These are phyloP conservation scores for Fusarium incarnatum DNA, from an alignment of 2,329 filamentous ascomycete species.

Conservation along the genomic window DNA sequence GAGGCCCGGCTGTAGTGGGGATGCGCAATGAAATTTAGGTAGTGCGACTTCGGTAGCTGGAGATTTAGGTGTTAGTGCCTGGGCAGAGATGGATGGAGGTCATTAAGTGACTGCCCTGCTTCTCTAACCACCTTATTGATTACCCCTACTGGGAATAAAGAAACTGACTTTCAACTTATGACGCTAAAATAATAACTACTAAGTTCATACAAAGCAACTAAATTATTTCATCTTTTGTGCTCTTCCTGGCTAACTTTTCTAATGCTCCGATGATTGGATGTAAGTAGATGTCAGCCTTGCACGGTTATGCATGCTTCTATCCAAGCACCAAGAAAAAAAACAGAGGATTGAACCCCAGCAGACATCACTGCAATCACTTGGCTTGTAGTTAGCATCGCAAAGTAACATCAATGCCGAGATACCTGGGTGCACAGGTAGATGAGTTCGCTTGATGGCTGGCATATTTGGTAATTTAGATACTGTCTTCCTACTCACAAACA, in stretches of 20 bases:
- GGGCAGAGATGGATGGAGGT: conserved; percentile 6
- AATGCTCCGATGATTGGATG: neutral
- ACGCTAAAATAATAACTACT: neutral
- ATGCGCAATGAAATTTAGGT: conserved; percentile 23
- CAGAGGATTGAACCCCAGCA: neutral
- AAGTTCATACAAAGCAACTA: neutral
- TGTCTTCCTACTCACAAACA: neutral
- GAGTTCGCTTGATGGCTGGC: neutral
- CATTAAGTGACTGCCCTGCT: neutral
- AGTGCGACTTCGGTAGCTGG: conserved; percentile 27
- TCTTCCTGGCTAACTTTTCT: neutral
- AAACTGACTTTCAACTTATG: neutral
- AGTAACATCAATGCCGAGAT: neutral
- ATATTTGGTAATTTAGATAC: neutral
- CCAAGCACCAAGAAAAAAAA: neutral
- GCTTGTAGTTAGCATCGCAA: neutral
- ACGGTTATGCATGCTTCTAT: neutral
- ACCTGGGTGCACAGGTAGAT: neutral
- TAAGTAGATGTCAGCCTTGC: neutral
- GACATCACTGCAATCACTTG: neutral
- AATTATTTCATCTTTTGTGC: neutral
- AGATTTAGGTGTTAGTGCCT: neutral
- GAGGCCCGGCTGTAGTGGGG: conserved; percentile 37
- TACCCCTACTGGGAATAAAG: neutral
- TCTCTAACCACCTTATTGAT: neutral